Evolutionary conservation across 2,329 filamentous ascomycete species (phyloP), one percentile per base, ranked within the genome.

Genomic region (Neonectria neomacrospora): DNA sequence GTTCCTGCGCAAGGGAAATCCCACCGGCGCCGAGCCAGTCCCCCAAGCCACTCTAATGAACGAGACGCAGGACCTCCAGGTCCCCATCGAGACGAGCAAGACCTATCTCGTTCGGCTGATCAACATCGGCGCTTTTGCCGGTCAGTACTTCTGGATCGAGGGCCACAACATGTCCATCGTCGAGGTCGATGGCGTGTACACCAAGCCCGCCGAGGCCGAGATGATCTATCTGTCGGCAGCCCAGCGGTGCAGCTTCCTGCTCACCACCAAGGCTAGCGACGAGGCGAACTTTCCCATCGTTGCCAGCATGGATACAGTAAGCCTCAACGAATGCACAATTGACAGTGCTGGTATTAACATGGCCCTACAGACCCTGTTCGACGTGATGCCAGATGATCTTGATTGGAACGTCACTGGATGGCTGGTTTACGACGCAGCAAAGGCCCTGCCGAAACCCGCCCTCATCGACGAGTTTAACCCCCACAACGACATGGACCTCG

Each of bases 101-200:
- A 94, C 90, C 1, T 74, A 74, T 23, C 60, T 74, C 39, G 28
- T 74, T 10, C 66, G 71, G 9, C 48, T 72, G 66, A 81, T 92
- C 70, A 93, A 93, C 70, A 86, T 93, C 4, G 91, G 88, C 18
- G 91, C 90, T 8, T 94, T 93, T 77, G 86, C 87, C 2, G 85
- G 83, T 1, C 87, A 90, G 68, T 89, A 90, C 69, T 74, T 91
- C 57, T 90, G 88, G 87, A 86, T 91, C 45, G 88, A 90, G 72
- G 86, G 84, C 12, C 88, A 90, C 69, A 89, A 86, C 39, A 86
- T 93, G 78, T 85, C 82, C 22, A 88, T 93, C 52, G 84, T 93
- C 34, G 91, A 93, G 74, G 86, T 93, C 0, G 91, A 93, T 72
- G 91, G 91, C 5, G 83, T 92, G 5, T 93, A 91, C 67, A 88